Evolutionary conservation across 2,329 filamentous ascomycete genomes (phyloP).

Genomic region (Lecanoromycetidae sp.): DNA sequence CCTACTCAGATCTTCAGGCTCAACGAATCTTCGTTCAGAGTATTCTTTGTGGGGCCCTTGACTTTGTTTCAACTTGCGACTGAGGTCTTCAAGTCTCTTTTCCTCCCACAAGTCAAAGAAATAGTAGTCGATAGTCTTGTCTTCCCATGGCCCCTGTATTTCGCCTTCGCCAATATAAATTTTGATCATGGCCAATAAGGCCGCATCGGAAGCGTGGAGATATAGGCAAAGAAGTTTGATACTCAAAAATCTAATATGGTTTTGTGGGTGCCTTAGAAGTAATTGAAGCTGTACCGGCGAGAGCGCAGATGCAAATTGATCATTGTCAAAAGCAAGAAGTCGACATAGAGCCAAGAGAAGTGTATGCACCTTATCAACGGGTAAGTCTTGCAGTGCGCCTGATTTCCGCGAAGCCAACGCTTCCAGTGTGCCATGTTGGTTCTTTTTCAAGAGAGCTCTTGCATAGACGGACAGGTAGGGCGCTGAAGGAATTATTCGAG

Average conservation of each 20-base stretch:
- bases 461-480: constrained; percentile 67
- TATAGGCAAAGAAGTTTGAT: constrained; percentile 69
- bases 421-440: constrained; percentile 25
- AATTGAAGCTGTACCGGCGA: constrained; percentile 55
- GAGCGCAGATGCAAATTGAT: constrained; percentile 53
- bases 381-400: constrained; percentile 24
- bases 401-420: constrained; percentile 24
- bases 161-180: constrained; percentile 52
- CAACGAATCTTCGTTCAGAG: not conserved
- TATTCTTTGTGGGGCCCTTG: not conserved
- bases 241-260: constrained; percentile 63
- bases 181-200: constrained; percentile 58
- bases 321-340: constrained; percentile 62
- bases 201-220: constrained; percentile 66
- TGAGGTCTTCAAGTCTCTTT: constrained; percentile 28
- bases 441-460: constrained; percentile 35
- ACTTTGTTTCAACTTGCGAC: constrained; percentile 20
- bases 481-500: constrained; percentile 67
- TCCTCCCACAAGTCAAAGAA: constrained; percentile 58
- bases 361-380: constrained; percentile 30
- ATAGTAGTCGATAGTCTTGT: constrained; percentile 60
- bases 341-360: constrained; percentile 62
- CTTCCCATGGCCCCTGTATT: constrained; percentile 64
- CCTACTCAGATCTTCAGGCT: constrained; percentile 36
- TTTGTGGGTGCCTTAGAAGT: constrained; percentile 49